A percentile compares a stretch with the other conserved stretches of the same genome.
Evolutionary conservation across 2,329 filamentous ascomycete species (phyloP).

Genomic region (Boeremia lycopersici): DNA sequence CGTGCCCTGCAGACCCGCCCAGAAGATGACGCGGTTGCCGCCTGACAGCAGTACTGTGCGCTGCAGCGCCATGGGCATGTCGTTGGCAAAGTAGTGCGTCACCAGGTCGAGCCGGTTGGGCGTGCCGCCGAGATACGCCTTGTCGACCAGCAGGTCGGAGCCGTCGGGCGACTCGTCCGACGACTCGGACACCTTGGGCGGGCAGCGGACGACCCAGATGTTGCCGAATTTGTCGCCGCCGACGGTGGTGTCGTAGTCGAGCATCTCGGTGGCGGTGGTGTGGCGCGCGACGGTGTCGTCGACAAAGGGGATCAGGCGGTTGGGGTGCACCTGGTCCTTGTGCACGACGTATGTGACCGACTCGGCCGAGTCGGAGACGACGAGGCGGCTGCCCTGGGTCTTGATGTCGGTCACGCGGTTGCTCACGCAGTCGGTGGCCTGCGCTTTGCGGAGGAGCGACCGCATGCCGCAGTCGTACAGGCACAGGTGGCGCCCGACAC

Average conservation of each 20-base stretch:
- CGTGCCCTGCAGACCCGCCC: conserved; percentile 93
- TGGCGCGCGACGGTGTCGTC: conserved; percentile 90
- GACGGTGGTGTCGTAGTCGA: conserved; percentile 95
- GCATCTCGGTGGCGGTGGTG: conserved; percentile 90
- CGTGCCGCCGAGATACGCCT: conserved; percentile 87
- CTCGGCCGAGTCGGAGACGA: conserved; percentile 91
- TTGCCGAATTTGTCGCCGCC: conserved; percentile 99
- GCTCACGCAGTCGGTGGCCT: conserved; percentile 72
- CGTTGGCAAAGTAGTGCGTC: conserved; percentile 87
- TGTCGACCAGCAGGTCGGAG: conserved; percentile 87
- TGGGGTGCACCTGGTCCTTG: conserved; percentile 76
- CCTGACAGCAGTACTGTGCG: conserved; percentile 90
- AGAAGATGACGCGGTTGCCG: conserved; percentile 87
- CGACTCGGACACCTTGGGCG: conserved; percentile 82
- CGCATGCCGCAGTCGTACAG: conserved; percentile 94
- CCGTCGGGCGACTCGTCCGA: conserved; percentile 92
- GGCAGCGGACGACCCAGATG: conserved; percentile 88
- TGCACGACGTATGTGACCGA: conserved; percentile 92
- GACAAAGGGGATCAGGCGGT: conserved; percentile 88
- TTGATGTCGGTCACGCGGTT: conserved; percentile 88
- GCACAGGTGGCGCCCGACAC: conserved; percentile 79
- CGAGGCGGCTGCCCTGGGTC: conserved; percentile 87
- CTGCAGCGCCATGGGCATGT: conserved; percentile 87
- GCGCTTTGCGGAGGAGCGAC: conserved; percentile 89
- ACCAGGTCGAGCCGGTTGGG: conserved; percentile 84